Percentiles rank a stretch among this genome's conserved stretches.
Conservation (phyloP, 2,329 filamentous ascomycete species). For the Ascochyta lentis region DNA sequence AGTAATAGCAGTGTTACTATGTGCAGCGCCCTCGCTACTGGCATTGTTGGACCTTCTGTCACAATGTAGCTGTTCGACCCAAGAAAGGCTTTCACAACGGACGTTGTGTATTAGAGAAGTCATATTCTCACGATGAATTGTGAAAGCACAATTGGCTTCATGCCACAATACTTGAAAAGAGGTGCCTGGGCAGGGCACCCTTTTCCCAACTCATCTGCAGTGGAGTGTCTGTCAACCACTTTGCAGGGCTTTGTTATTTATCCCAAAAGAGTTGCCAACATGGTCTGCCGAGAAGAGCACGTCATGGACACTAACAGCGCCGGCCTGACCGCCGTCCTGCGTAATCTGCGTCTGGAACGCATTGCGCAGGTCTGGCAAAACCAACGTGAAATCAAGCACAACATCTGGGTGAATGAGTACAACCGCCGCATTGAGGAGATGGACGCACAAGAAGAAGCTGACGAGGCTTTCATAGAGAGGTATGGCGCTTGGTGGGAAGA, state of each 20-base stretch:
- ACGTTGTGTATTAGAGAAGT: neutral
- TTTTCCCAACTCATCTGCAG: neutral
- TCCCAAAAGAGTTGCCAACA: neutral
- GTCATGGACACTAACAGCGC: neutral
- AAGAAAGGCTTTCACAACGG: neutral
- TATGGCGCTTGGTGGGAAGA: neutral
- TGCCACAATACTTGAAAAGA: neutral
- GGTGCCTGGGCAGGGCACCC: rapidly evolving
- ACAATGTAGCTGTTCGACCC: neutral
- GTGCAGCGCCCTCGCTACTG: neutral
- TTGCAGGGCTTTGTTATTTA: neutral
- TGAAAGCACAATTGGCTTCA: neutral
- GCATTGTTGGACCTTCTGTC: too few relatives aligned
- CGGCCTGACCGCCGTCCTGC: neutral
- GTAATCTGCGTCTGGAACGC: neutral
- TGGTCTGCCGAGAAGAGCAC: neutral
- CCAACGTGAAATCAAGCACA: neutral
- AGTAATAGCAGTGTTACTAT: neutral
- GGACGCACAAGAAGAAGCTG: neutral
- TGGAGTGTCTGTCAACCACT: neutral
- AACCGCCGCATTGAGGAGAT: neutral
- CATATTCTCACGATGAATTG: neutral
- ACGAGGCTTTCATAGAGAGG: neutral
- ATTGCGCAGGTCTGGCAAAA: neutral
- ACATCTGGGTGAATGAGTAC: neutral